Percentiles rank a stretch among this genome's conserved stretches.
phyloP scores from a whole-genome alignment of 1,284 basidiomycete species.

The Rhodotorula sp. region DNA sequence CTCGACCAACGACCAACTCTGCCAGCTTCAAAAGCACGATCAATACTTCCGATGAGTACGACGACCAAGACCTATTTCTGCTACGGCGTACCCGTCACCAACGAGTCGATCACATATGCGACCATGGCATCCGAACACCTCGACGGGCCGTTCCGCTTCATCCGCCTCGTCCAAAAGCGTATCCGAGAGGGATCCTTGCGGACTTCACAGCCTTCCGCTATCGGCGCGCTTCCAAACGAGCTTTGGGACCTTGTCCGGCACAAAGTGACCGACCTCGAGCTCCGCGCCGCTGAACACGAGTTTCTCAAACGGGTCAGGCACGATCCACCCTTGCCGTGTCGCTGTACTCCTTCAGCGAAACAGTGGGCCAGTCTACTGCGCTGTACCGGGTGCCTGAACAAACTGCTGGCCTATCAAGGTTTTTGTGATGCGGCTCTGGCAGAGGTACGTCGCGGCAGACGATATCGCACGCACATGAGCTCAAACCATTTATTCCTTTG shows the following conservation, averaged over 20 bases:
- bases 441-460: too few species aligned
- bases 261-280: conserved; percentile 1
- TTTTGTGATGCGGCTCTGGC: neutral
- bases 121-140: neutral
- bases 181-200: neutral
- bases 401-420: too few species aligned
- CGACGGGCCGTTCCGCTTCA: neutral
- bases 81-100: conserved; percentile 1
- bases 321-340: neutral
- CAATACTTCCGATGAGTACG: too few species aligned
- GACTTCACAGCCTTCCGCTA: rapidly evolving
- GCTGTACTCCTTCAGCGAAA: neutral
- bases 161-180: neutral
- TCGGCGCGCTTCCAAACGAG: neutral
- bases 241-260: neutral
- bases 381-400: too few species aligned
- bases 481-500: neutral
- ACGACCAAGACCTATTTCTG: neutral
- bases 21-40: too few species aligned
- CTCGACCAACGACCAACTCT: too few species aligned
- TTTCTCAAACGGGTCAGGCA: neutral
- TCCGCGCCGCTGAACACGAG: too few species aligned
- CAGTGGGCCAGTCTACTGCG: neutral
- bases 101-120: neutral
- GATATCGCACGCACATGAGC: too few species aligned